These are phyloP conservation scores for Phytophthora megakarya DNA, from an alignment of 352 stramenopile species.

Conservation along the genomic window DNA sequence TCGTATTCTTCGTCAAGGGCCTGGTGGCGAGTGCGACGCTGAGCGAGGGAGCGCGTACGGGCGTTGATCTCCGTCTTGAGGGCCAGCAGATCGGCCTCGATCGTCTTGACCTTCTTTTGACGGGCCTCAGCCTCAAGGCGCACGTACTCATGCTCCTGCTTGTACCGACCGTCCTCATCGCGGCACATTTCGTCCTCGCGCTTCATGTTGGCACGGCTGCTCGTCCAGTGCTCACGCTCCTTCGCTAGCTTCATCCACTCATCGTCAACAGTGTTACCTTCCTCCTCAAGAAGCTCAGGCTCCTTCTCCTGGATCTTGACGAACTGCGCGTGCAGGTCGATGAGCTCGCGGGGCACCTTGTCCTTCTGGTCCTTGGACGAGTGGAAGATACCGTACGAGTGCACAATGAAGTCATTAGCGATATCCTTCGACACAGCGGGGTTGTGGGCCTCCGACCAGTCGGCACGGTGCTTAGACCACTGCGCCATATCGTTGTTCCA, in stretches of 20 bases:
- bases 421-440: constrained; percentile 88
- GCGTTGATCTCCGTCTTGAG: constrained; percentile 85
- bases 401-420: constrained; percentile 87
- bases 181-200: constrained; percentile 87
- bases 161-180: constrained; percentile 84
- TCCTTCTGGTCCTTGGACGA: constrained; percentile 50
- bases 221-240: constrained; percentile 89
- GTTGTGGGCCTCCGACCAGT: constrained; percentile 89
- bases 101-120: constrained; percentile 85
- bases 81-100: constrained; percentile 73
- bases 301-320: constrained; percentile 89
- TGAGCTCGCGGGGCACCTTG: constrained; percentile 73
- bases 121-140: constrained; percentile 70
- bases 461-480: constrained; percentile 86
- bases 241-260: constrained; percentile 91
- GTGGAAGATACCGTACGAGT: constrained; percentile 87
- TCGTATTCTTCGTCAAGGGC: constrained; percentile 84
- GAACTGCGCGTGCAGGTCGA: constrained; percentile 73
- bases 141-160: constrained; percentile 87
- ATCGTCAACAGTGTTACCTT: constrained; percentile 83
- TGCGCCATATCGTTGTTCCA: constrained; percentile 91
- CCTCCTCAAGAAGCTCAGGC: constrained; percentile 73
- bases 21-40: constrained; percentile 75
- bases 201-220: constrained; percentile 89
- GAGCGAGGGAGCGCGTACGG: constrained; percentile 68